Evolutionary conservation across 106 monocot species (phyloP).

Genomic region (Agapanthus africanus): DNA sequence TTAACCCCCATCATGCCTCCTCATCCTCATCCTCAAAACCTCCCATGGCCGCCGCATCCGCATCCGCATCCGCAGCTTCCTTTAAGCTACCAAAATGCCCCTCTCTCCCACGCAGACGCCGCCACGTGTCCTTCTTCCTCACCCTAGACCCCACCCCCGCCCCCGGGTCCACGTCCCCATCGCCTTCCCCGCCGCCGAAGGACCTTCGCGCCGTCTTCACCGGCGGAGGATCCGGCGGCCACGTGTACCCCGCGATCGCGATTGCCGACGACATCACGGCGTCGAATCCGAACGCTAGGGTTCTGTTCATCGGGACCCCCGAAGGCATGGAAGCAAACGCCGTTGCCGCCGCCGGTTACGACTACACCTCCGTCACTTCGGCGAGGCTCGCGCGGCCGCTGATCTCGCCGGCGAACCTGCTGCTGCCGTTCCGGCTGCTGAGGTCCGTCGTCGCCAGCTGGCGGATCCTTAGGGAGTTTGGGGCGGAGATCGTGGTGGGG

Average conservation of each 20-base stretch:
- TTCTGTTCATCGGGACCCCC: slow-evolving; percentile 54
- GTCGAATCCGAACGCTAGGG: slow-evolving; percentile 10
- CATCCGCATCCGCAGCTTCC: too few relatives aligned
- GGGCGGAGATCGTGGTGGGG: slow-evolving; percentile 50
- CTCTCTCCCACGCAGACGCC: too few relatives aligned
- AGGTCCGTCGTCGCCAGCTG: slow-evolving; percentile 27
- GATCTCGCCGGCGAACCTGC: slow-evolving; percentile 24
- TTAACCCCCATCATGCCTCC: too few relatives aligned
- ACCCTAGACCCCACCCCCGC: too few relatives aligned
- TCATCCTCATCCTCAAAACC: too few relatives aligned
- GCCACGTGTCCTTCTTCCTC: too few relatives aligned
- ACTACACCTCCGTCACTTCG: slow-evolving; percentile 28
- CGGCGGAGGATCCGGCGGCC: slow-evolving; percentile 59
- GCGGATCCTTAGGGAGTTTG: slow-evolving; percentile 37
- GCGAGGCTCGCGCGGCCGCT: slow-evolving; percentile 24
- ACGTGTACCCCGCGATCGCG: slow-evolving; percentile 74
- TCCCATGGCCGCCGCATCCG: too few relatives aligned
- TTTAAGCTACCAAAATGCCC: too few relatives aligned
- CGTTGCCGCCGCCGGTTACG: slow-evolving; percentile 44
- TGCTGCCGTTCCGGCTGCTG: slow-evolving; percentile 44
- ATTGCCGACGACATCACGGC: slow-evolving; percentile 60
- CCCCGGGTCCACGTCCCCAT: too few relatives aligned
- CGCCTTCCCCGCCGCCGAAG: neutral
- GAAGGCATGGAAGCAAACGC: slow-evolving; percentile 37
- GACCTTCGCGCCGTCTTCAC: slow-evolving; percentile 45